Evolutionary conservation across 2,329 filamentous ascomycete species (phyloP).

Genomic region (Thermomyces lanuginosus): DNA sequence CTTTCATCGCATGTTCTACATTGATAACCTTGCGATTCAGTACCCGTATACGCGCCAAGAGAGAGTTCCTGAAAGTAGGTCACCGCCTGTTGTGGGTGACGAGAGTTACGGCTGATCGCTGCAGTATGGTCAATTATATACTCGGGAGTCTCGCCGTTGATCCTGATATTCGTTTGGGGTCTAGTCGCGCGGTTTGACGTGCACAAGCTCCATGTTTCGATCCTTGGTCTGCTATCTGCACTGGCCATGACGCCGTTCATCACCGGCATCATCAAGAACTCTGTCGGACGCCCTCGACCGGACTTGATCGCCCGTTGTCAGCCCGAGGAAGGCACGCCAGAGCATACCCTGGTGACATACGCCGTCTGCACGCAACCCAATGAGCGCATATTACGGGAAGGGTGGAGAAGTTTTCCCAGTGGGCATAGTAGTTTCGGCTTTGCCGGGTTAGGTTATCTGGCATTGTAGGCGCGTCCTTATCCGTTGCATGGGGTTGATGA

Average conservation of each 20-base stretch:
- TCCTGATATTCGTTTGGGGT: constrained; percentile 50
- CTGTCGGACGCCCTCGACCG: constrained; percentile 65
- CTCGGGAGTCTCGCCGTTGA: constrained; percentile 54
- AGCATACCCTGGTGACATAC: constrained; percentile 35
- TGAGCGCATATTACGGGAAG: constrained; percentile 44
- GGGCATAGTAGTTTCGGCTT: constrained; percentile 48
- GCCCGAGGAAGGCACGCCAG: constrained; percentile 43
- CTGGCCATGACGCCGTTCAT: constrained; percentile 64
- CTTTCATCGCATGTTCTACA: constrained; percentile 86
- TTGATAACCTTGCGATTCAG: constrained; percentile 69
- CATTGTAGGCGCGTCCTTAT: constrained; percentile 22
- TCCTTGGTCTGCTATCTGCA: constrained; percentile 64
- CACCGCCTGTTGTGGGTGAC: constrained; percentile 2
- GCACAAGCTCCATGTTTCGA: constrained; percentile 71
- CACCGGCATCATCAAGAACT: constrained; percentile 83
- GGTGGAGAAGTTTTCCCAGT: constrained; percentile 49
- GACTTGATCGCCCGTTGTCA: constrained; percentile 81
- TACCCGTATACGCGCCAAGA: constrained; percentile 76
- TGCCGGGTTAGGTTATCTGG: constrained; percentile 43
- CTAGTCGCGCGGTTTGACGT: constrained; percentile 42
- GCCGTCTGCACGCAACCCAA: constrained; percentile 33
- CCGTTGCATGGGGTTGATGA: background rate
- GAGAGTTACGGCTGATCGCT: constrained; percentile 1
- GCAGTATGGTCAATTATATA: constrained; percentile 59
- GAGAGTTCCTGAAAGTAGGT: constrained; percentile 59